phyloP scores from a whole-genome alignment of 805 yeast species.

The Metschnikowia similis region DNA sequence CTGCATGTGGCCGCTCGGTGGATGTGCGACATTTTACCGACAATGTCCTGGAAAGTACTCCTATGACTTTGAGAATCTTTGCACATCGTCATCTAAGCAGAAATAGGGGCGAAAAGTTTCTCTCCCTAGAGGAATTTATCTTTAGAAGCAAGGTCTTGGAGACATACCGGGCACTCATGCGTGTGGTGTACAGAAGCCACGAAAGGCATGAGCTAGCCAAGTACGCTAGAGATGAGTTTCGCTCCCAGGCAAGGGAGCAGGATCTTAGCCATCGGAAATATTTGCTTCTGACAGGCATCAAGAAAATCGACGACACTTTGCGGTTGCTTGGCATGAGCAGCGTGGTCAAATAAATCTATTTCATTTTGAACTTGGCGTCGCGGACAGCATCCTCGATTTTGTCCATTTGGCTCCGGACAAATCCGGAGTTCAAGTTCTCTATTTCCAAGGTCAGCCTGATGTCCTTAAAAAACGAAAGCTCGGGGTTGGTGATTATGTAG shows the following conservation, averaged over 20 bases:
- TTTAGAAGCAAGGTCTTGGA: constrained; percentile 32
- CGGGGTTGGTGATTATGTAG: constrained; percentile 9
- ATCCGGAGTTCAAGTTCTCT: neutral
- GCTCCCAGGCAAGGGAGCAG: constrained; percentile 20
- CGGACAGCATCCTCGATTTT: constrained; percentile 12
- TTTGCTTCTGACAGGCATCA: constrained; percentile 32
- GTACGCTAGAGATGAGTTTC: constrained; percentile 33
- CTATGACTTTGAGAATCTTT: neutral
- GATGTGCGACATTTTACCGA: neutral
- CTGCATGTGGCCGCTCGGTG: neutral
- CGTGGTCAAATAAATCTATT: constrained; percentile 4
- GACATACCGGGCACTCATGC: constrained; percentile 30
- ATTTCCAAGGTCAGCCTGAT: constrained; percentile 1
- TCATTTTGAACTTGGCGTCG: constrained; percentile 11
- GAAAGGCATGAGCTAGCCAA: constrained; percentile 31
- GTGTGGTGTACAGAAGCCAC: constrained; percentile 34
- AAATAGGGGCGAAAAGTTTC: constrained; percentile 1
- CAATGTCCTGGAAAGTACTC: neutral
- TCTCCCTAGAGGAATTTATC: constrained; percentile 38
- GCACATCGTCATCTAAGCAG: constrained; percentile 1
- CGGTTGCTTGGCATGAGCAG: constrained; percentile 19
- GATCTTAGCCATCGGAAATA: constrained; percentile 36
- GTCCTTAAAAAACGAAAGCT: constrained; percentile 9
- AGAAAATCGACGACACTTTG: constrained; percentile 23
- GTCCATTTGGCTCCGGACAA: constrained; percentile 8